Conservation (phyloP, 1,139 yeast species). For the Suhomyces choctaworum region DNA sequence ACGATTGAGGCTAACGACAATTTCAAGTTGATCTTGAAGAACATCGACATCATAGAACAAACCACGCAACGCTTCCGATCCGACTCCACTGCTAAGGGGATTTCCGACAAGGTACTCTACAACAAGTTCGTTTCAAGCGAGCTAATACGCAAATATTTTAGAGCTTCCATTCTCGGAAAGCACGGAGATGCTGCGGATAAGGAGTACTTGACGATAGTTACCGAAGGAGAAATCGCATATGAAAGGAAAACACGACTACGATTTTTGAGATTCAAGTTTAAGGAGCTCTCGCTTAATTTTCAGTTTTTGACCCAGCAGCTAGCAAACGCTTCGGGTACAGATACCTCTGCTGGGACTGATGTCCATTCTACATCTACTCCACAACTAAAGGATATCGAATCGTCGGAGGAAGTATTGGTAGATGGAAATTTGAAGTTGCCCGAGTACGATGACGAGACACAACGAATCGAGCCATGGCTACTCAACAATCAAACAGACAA, state of each 20-base stretch:
- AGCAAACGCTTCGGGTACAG: background rate
- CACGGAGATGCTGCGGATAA: background rate
- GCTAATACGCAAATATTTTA: constrained; percentile 4
- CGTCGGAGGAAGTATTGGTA: constrained; percentile 7
- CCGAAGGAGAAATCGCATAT: constrained; percentile 8
- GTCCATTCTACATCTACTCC: background rate
- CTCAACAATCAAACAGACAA: background rate
- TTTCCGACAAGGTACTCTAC: constrained; percentile 9
- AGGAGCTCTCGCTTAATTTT: constrained; percentile 15
- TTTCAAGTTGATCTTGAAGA: constrained; percentile 5
- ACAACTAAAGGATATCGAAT: constrained; percentile 2
- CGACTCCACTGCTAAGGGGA: constrained; percentile 2
- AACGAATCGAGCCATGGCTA: constrained; percentile 7
- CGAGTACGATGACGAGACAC: constrained; percentile 13
- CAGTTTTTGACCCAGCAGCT: constrained; percentile 4
- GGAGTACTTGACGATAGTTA: constrained; percentile 9
- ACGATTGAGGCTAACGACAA: constrained; percentile 2
- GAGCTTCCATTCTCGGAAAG: background rate
- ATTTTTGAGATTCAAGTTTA: constrained; percentile 17
- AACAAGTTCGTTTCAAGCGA: constrained; percentile 10
- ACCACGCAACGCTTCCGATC: constrained; percentile 3
- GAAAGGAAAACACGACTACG: constrained; percentile 14
- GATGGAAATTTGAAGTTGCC: constrained; percentile 11
- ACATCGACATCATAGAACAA: constrained; percentile 3
- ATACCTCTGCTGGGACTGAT: background rate